Evolutionary conservation across 2,329 filamentous ascomycete species (phyloP).

Genomic region (Fusarium lyarnte): DNA sequence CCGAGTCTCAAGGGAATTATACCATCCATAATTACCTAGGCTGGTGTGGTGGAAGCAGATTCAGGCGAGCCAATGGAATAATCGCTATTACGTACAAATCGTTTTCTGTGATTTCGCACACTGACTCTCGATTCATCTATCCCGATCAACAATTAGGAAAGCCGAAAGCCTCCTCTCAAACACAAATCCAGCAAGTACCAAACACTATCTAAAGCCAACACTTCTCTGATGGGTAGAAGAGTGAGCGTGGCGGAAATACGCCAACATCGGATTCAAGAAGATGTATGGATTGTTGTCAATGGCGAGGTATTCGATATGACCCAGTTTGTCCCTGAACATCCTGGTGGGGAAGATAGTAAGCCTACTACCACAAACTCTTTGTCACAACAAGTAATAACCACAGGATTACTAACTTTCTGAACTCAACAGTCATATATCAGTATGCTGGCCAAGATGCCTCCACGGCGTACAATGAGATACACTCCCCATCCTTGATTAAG

Average conservation of each 20-base stretch:
- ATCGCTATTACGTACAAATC: background rate
- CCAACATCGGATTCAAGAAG: background rate
- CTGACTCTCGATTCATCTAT: background rate
- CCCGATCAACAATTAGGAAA: background rate
- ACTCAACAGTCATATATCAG: background rate
- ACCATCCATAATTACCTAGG: background rate
- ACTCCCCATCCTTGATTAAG: background rate
- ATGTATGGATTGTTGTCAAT: background rate
- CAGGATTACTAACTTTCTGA: background rate
- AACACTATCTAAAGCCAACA: background rate
- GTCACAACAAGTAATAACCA: background rate
- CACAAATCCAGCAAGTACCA: background rate
- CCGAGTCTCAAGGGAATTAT: background rate
- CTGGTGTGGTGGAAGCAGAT: rapidly evolving
- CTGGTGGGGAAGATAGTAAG: background rate
- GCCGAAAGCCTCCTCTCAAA: background rate
- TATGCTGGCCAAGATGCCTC: background rate
- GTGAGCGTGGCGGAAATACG: background rate
- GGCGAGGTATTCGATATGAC: background rate
- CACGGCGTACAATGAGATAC: background rate
- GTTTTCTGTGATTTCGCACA: no score
- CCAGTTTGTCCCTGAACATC: background rate
- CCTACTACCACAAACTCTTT: background rate
- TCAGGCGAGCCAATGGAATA: background rate
- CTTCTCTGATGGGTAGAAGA: background rate